Evolutionary conservation across 2,329 filamentous ascomycete genomes (phyloP).

Genomic region (Aspergillus pseudonomiae): DNA sequence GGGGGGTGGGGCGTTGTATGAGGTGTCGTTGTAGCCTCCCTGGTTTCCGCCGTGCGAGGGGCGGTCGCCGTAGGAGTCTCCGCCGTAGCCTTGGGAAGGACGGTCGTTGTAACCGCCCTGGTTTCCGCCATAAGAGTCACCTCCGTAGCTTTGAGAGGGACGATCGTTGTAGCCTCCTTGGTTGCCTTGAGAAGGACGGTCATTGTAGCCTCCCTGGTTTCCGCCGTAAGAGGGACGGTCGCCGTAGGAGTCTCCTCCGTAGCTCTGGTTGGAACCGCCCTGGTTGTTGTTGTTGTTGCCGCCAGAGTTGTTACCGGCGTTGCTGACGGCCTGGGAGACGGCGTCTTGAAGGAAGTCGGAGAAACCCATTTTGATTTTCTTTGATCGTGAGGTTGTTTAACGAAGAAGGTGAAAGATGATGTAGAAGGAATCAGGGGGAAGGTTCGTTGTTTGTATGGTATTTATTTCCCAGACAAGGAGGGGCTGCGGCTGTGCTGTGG

Average conservation of each 20-base stretch:
- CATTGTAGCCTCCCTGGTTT: background rate
- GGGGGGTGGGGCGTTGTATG: background rate
- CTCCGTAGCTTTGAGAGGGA: background rate
- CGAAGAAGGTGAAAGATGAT: background rate
- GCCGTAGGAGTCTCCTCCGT: background rate
- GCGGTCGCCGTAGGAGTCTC: background rate
- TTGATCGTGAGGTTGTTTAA: background rate
- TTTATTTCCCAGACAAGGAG: constrained; percentile 12
- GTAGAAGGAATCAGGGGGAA: background rate
- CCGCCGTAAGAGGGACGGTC: background rate
- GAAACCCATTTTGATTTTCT: constrained; percentile 27
- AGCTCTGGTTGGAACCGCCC: background rate
- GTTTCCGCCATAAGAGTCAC: background rate
- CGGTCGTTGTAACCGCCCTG: background rate
- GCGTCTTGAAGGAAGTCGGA: constrained; percentile 22
- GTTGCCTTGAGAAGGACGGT: background rate
- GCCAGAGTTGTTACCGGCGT: background rate
- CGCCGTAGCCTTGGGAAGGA: background rate
- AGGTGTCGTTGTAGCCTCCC: constrained; percentile 5
- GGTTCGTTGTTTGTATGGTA: background rate
- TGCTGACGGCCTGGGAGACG: constrained; percentile 7
- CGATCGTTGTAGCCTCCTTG: background rate
- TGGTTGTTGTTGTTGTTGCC: constrained; percentile 2
- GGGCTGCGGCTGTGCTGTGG: constrained; percentile 17
- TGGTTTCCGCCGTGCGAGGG: background rate